Conservation (phyloP, 2,329 filamentous ascomycete genomes). For the Nannizziopsis arthrosporioides region DNA sequence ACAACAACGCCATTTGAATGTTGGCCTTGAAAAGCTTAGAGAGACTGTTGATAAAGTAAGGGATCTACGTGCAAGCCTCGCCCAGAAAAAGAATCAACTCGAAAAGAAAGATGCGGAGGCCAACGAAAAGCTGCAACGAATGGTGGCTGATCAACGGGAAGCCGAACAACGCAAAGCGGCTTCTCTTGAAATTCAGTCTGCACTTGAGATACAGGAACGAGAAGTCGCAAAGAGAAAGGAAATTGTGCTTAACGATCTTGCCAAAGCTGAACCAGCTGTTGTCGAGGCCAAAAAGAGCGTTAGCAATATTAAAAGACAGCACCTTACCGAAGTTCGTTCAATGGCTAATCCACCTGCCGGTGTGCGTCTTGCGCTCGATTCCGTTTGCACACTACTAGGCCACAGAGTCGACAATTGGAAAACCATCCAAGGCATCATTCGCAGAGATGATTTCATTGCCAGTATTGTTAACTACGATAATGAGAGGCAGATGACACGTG, state of each 20-base stretch:
- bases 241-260: constrained; percentile 77
- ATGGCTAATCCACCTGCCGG: constrained; percentile 87
- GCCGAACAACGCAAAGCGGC: constrained; percentile 82
- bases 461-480: constrained; percentile 98
- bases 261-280: constrained; percentile 84
- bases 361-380: constrained; percentile 83
- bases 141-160: constrained; percentile 91
- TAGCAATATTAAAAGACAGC: constrained; percentile 95
- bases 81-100: constrained; percentile 85
- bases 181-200: constrained; percentile 77
- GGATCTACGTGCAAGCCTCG: constrained; percentile 78
- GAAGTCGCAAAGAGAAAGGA: constrained; percentile 74
- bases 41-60: constrained; percentile 97
- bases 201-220: constrained; percentile 77
- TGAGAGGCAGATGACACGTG: constrained; percentile 81
- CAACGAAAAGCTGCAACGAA: constrained; percentile 91
- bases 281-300: constrained; percentile 89
- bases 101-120: constrained; percentile 91
- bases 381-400: constrained; percentile 89
- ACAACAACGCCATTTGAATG: constrained; percentile 94
- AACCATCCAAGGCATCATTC: constrained; percentile 74
- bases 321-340: constrained; percentile 91
- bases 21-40: constrained; percentile 90
- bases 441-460: constrained; percentile 90
- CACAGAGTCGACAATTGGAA: constrained; percentile 89